Evolutionary conservation across 148 eudicot genomes (phyloP).

Genomic region (Dysphania ambrosioides): DNA sequence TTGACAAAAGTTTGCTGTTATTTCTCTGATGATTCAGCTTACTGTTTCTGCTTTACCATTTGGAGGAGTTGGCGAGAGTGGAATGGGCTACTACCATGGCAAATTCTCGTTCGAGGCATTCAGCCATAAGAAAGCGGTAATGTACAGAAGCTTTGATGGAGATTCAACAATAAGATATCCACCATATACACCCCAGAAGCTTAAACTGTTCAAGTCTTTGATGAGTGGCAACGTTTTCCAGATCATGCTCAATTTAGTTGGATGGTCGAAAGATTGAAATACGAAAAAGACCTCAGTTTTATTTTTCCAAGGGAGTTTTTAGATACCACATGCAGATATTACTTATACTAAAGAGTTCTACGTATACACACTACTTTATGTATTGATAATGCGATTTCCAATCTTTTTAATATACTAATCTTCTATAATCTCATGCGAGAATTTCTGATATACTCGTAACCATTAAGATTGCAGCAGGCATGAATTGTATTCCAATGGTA

Average conservation of each 20-base stretch:
- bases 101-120: slow-evolving; percentile 65
- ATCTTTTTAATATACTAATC: too few species aligned
- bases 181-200: slow-evolving; percentile 50
- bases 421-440: too few species aligned
- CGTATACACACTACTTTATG: not conserved
- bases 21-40: slow-evolving; percentile 30
- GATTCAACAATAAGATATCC: slow-evolving; percentile 60
- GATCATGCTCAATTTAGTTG: slow-evolving; percentile 25
- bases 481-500: too few species aligned
- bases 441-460: too few species aligned
- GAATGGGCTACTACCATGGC: slow-evolving; percentile 72
- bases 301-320: not conserved
- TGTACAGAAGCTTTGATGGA: slow-evolving; percentile 45
- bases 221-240: slow-evolving; percentile 36
- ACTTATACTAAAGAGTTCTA: too few species aligned
- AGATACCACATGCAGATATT: not conserved
- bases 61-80: slow-evolving; percentile 88
- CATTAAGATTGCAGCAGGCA: too few species aligned
- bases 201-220: slow-evolving; percentile 42
- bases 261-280: slow-evolving; percentile 18
- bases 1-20: not conserved
- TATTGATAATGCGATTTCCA: too few species aligned
- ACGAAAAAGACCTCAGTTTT: not conserved
- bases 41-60: slow-evolving; percentile 51
- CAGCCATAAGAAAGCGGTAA: slow-evolving; percentile 66